Evolutionary conservation across 2,329 filamentous ascomycete genomes (phyloP).

Genomic region (Gnomoniopsis sp.): DNA sequence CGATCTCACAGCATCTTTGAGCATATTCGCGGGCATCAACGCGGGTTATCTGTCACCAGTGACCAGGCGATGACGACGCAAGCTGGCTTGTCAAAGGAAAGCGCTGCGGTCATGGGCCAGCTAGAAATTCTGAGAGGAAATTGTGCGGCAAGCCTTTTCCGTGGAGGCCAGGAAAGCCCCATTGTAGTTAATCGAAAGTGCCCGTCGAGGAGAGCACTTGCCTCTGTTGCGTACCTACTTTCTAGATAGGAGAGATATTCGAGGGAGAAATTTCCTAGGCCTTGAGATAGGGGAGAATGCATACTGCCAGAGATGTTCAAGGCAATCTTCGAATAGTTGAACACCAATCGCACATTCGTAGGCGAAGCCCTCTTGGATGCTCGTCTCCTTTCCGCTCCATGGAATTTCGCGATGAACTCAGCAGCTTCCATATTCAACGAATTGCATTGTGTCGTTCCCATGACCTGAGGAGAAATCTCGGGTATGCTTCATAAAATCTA

Average conservation of each 20-base stretch:
- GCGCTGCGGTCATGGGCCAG: background rate
- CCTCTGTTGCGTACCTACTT: background rate
- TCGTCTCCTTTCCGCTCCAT: no score
- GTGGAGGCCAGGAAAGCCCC: background rate
- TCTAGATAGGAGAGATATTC: background rate
- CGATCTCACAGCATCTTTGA: conserved; percentile 13
- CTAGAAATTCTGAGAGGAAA: no score
- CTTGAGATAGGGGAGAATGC: background rate
- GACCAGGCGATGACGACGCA: conserved; percentile 18
- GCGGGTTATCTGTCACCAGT: conserved; percentile 17
- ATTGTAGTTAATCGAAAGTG: background rate
- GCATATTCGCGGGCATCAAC: conserved; percentile 11
- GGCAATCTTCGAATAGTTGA: no score
- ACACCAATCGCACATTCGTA: no score
- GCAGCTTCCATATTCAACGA: no score
- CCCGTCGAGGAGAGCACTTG: background rate
- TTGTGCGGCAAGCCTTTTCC: background rate
- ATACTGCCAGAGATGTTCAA: background rate
- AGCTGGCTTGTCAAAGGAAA: conserved; percentile 7
- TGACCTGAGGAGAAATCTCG: no score
- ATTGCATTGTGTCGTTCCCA: no score
- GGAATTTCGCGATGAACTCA: no score
- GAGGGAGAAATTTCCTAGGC: background rate
- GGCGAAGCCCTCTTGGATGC: no score
- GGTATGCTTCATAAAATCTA: conserved; percentile 6